A percentile compares a stretch with the other conserved stretches of the same genome.
Evolutionary conservation across 2,329 filamentous ascomycete species (phyloP).

Genomic region (Scytalidium lignicola): DNA sequence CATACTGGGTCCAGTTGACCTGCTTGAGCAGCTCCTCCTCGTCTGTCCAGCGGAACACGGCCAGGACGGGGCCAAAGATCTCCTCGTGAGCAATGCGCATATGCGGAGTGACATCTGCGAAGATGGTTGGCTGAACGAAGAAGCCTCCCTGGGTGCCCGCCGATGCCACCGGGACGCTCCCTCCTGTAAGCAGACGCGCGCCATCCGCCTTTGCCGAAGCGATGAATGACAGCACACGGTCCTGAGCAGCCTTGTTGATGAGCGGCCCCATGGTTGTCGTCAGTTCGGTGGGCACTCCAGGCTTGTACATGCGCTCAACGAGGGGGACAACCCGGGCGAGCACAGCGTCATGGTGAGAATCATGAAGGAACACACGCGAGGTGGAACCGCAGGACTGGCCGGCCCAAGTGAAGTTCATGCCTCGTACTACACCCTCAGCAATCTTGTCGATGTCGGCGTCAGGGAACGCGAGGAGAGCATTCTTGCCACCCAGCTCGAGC

Average conservation of each 20-base stretch:
- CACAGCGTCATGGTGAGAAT: constrained; percentile 54
- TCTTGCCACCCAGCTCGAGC: constrained; percentile 59
- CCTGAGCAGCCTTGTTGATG: constrained; percentile 61
- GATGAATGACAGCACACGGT: constrained; percentile 62
- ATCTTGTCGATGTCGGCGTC: constrained; percentile 60
- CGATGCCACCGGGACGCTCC: constrained; percentile 44
- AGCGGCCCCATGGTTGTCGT: constrained; percentile 67
- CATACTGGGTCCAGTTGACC: constrained; percentile 48
- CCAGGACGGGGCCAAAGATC: constrained; percentile 47
- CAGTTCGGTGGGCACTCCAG: constrained; percentile 63
- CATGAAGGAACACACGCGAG: constrained; percentile 56
- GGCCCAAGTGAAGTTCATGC: constrained; percentile 49
- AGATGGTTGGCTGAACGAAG: constrained; percentile 51
- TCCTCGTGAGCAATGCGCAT: constrained; percentile 42
- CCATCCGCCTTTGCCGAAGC: constrained; percentile 62
- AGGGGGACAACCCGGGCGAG: constrained; percentile 52
- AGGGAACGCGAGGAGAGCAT: constrained; percentile 53
- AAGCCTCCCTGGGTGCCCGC: constrained; percentile 50
- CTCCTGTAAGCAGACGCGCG: constrained; percentile 56
- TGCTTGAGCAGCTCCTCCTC: constrained; percentile 43
- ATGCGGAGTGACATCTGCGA: constrained; percentile 41
- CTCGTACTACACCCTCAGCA: constrained; percentile 53
- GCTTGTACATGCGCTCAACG: constrained; percentile 49
- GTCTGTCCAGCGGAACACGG: constrained; percentile 44
- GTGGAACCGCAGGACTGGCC: constrained; percentile 58